Percentiles rank a stretch among this genome's conserved stretches.
These are phyloP conservation scores for Metrosideros polymorpha DNA, from an alignment of 441 rosid genomes.

Conservation along the genomic window DNA sequence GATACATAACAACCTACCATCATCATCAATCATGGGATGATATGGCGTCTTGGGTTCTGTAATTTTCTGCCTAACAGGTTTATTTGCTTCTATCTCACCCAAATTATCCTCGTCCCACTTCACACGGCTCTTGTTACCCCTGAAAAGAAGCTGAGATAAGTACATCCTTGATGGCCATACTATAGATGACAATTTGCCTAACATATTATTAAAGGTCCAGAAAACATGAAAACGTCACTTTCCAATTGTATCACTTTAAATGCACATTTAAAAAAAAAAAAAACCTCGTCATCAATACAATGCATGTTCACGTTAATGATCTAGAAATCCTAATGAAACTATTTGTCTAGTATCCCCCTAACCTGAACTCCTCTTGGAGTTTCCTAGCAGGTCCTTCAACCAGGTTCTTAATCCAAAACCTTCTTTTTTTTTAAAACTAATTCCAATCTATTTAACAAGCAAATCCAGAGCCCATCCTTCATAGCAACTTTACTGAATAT, in stretches of 20 bases:
- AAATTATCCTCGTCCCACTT: constrained; percentile 84
- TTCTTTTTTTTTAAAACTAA: neutral
- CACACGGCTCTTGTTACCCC: constrained; percentile 49
- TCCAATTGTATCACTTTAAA: neutral
- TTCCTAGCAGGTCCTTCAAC: neutral
- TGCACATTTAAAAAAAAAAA: neutral
- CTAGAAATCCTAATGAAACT: neutral
- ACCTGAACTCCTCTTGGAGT: neutral
- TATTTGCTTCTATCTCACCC: constrained; percentile 87
- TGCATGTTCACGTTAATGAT: neutral
- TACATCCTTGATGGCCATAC: neutral
- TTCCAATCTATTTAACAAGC: neutral
- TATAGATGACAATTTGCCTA: neutral
- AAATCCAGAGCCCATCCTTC: neutral
- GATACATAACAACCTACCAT: constrained; percentile 38
- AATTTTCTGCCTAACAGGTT: constrained; percentile 96
- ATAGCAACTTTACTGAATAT: neutral
- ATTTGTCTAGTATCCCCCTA: neutral
- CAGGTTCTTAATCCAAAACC: neutral
- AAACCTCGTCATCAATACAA: neutral
- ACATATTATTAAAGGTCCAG: neutral
- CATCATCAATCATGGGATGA: constrained; percentile 90
- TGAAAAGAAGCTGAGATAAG: neutral
- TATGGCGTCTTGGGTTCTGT: constrained; percentile 98
- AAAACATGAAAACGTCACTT: neutral